Evolutionary conservation across 169 alveolate genomes (phyloP).

Genomic region (Ichthyophthirius multifiliis): DNA sequence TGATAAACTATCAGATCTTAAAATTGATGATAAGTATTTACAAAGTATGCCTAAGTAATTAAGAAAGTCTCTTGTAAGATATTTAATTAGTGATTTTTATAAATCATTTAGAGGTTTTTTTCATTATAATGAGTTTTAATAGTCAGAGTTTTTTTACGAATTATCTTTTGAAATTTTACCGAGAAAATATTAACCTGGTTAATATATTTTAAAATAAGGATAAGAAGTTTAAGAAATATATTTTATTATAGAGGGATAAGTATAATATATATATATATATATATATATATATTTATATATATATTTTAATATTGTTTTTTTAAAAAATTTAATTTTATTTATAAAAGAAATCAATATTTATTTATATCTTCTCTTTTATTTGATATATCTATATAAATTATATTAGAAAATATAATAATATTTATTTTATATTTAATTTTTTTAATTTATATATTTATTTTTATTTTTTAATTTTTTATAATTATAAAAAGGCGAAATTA

Average conservation of each 20-base stretch:
- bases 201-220: not conserved
- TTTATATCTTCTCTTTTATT: too few relatives aligned
- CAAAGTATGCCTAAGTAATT: constrained; percentile 34
- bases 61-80: constrained; percentile 39
- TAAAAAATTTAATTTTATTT: too few relatives aligned
- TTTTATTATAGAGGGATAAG: constrained; percentile 1
- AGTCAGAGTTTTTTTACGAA: constrained; percentile 51
- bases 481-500: not conserved
- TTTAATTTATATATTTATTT: too few relatives aligned
- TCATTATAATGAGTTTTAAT: constrained; percentile 18
- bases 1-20: constrained; percentile 40
- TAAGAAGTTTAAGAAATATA: not conserved
- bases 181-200: constrained; percentile 13
- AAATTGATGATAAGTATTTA: constrained; percentile 29
- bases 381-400: too few relatives aligned
- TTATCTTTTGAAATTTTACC: constrained; percentile 56
- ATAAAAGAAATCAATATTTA: too few relatives aligned
- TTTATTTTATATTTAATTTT: too few relatives aligned
- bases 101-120: constrained; percentile 44
- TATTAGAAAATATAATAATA: too few relatives aligned
- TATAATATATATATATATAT: not conserved
- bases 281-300: too few relatives aligned
- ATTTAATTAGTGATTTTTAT: constrained; percentile 48
- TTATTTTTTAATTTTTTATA: not conserved
- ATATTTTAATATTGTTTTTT: too few relatives aligned